Base-by-base conservation (phyloP, 2,329 filamentous ascomycete genomes). In the Sclerotinia sclerotiorum region DNA sequence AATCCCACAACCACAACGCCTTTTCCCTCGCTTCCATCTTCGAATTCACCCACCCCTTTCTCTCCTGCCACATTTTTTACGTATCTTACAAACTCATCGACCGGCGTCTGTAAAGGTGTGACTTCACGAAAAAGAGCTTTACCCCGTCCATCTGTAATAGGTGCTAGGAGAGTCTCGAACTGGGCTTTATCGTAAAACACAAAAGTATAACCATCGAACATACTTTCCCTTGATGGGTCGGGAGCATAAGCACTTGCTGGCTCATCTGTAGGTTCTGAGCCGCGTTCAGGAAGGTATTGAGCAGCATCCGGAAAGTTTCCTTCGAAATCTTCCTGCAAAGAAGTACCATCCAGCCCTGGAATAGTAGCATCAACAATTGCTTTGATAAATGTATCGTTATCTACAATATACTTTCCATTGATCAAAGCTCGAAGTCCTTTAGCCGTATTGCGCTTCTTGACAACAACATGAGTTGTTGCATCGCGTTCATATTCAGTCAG, bases 151-250 rank as follows among this genome's bases (percentile, higher is more conserved):
- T 88, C 88, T 0, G 88, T 90, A 70, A 99, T 90, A 0, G 90
- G 88, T 0, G 88, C 87, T 55, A 91, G 81, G 5, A 99, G 82
- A 71, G 86, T 92, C 10, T 92, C 87, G 77, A 89, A 93, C 77
- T 98, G 94, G 3, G 82, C 82, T 65, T 85, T 79, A 66, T 94
- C 89, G 72, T 94, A 90, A 75, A 98, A 97, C 4, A 99, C 83
- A 76, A 98, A 97, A 0, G 90, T 94, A 75, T 94, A 95, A 3
- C 91, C 92, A 15, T 91, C 87, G 73, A 99, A 98, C 0, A 99
- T 83, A 39, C 89, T 87, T 10, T 82, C 81, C 27, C 95, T 86
- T 21, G 80, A 79, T 0, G 82, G 72, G 70, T 94, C 87, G 0
- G 95, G 94, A 10, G 84, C 82, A 76, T 97, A 94, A 17, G 88